phyloP scores from a whole-genome alignment of 441 rosid genomes.

The Brassica balearica region DNA sequence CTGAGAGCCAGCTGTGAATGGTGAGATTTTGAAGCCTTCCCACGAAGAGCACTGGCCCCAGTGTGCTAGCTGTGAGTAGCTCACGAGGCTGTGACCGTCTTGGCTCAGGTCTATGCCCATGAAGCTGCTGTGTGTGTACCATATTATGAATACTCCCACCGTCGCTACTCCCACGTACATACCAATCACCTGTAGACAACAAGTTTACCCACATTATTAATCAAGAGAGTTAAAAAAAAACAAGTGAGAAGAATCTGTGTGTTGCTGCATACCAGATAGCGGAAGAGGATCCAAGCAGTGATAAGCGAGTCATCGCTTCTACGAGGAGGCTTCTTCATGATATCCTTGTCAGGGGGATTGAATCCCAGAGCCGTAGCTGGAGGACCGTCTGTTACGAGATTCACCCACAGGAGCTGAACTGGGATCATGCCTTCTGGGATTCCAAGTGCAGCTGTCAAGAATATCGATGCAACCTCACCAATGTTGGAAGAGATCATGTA shows the following conservation, averaged over 20 bases:
- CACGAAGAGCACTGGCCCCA: slow-evolving; percentile 86
- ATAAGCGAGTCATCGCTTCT: slow-evolving; percentile 89
- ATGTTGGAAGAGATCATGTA: slow-evolving; percentile 98
- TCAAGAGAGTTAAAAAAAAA: not conserved
- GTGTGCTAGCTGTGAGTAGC: slow-evolving; percentile 78
- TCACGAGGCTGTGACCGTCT: slow-evolving; percentile 87
- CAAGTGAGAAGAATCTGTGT: not conserved
- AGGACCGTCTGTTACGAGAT: slow-evolving; percentile 98
- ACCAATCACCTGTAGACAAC: slow-evolving; percentile 78
- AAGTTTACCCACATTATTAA: not conserved
- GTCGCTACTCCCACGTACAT: slow-evolving; percentile 92
- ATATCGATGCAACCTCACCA: slow-evolving; percentile 96
- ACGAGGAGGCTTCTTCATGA: slow-evolving; percentile 92
- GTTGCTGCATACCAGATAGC: slow-evolving; percentile 68
- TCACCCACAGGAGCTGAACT: slow-evolving; percentile 98
- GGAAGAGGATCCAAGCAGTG: slow-evolving; percentile 89
- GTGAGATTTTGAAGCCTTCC: slow-evolving; percentile 65
- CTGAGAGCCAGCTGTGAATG: slow-evolving; percentile 83
- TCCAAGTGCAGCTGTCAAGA: slow-evolving; percentile 94
- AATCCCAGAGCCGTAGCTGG: slow-evolving; percentile 97
- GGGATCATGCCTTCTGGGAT: slow-evolving; percentile 98
- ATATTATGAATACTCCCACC: slow-evolving; percentile 86
- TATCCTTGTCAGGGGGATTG: slow-evolving; percentile 87
- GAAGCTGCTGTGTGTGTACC: slow-evolving; percentile 82
- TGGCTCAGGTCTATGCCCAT: slow-evolving; percentile 80